Conservation (phyloP, 2,329 filamentous ascomycete species). For the Fusarium albidum region DNA sequence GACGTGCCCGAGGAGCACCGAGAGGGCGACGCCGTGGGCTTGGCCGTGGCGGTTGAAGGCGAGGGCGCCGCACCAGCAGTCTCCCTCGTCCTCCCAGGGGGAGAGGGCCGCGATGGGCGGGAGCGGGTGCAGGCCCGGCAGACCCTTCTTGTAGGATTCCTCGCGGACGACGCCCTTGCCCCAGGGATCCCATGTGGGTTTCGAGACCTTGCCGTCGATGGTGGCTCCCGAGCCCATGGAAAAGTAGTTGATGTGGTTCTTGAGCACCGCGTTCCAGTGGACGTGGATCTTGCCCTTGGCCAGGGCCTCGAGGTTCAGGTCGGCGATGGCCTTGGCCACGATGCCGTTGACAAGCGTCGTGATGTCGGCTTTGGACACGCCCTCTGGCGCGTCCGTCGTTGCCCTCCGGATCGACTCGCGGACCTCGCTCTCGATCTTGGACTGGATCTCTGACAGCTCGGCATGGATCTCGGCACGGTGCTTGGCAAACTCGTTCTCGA, state of each 20-base stretch:
- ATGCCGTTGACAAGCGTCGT: constrained; percentile 50
- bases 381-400: constrained; percentile 34
- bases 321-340: constrained; percentile 53
- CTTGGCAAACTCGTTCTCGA: constrained; percentile 50
- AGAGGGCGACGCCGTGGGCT: constrained; percentile 69
- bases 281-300: constrained; percentile 56
- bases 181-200: constrained; percentile 59
- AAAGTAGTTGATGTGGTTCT: constrained; percentile 77
- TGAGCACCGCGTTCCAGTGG: constrained; percentile 54
- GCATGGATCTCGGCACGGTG: constrained; percentile 50
- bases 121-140: constrained; percentile 26
- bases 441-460: constrained; percentile 50
- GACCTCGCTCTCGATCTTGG: constrained; percentile 46
- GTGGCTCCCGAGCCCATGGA: constrained; percentile 69
- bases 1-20: constrained; percentile 64
- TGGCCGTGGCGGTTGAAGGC: constrained; percentile 50
- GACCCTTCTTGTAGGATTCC: constrained; percentile 27
- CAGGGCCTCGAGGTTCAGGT: constrained; percentile 56
- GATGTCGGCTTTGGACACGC: constrained; percentile 53
- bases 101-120: constrained; percentile 65
- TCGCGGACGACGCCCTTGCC: constrained; percentile 19
- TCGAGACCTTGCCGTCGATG: constrained; percentile 68
- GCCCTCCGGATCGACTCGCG: constrained; percentile 42
- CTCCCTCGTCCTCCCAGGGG: constrained; percentile 79
- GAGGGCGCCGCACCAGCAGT: constrained; percentile 82